phyloP scores from a whole-genome alignment of 129 eudicot species.

The Kitagawia praeruptora region DNA sequence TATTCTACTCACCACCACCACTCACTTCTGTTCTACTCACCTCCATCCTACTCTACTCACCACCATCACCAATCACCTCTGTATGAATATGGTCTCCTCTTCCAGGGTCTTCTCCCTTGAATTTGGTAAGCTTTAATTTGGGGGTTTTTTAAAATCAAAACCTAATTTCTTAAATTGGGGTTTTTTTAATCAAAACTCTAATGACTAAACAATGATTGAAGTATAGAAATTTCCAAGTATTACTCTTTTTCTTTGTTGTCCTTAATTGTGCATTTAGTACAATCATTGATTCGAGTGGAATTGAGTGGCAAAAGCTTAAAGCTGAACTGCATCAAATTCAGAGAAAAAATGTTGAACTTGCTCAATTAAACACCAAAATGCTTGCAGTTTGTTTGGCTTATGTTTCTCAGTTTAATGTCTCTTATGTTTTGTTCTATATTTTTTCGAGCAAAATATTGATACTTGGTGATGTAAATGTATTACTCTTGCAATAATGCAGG shows the following conservation, averaged over 20 bases:
- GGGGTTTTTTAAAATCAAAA: too few species aligned
- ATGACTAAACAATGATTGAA: too few species aligned
- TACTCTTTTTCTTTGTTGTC: neutral
- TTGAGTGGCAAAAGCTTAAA: neutral
- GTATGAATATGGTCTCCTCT: too few species aligned
- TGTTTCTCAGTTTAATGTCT: neutral
- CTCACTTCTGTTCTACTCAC: too few species aligned
- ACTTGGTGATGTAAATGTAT: neutral
- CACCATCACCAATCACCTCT: too few species aligned
- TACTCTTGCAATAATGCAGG: conserved; percentile 27
- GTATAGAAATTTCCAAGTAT: too few species aligned
- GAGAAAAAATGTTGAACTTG: neutral
- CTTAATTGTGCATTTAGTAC: neutral
- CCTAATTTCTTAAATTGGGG: too few species aligned
- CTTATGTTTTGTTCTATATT: neutral
- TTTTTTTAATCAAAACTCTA: too few species aligned
- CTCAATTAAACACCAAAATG: neutral
- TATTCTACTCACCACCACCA: too few species aligned
- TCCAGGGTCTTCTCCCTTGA: too few species aligned
- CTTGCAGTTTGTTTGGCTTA: conserved; percentile 1
- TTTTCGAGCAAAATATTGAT: neutral
- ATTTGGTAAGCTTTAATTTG: too few species aligned
- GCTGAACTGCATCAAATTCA: neutral
- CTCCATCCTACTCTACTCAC: too few species aligned
- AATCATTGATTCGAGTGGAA: neutral